phyloP scores from a whole-genome alignment of 2,329 filamentous ascomycete species.

The Alternaria rosae region DNA sequence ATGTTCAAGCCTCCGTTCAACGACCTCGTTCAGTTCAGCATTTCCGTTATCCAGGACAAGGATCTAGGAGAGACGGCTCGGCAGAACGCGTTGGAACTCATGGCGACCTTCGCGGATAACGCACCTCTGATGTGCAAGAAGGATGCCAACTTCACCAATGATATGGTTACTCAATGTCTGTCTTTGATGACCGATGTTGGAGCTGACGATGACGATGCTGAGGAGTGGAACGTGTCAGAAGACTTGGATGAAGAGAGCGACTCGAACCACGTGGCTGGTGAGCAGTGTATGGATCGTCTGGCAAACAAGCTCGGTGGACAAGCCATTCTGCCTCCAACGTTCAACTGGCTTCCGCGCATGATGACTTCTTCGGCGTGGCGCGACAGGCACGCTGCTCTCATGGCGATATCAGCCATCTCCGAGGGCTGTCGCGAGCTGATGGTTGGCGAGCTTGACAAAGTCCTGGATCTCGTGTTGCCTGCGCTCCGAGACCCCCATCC shows the following conservation, averaged over 20 bases:
- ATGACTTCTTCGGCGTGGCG: slow-evolving; percentile 95
- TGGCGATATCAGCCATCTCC: slow-evolving; percentile 98
- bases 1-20: slow-evolving; percentile 98
- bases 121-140: slow-evolving; percentile 94
- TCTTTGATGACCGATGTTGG: slow-evolving; percentile 98
- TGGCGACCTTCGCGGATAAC: slow-evolving; percentile 97
- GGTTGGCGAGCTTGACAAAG: slow-evolving; percentile 92
- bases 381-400: slow-evolving; percentile 93
- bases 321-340: slow-evolving; percentile 90
- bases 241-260: slow-evolving; percentile 98
- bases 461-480: slow-evolving; percentile 92
- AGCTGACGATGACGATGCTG: slow-evolving; percentile 89
- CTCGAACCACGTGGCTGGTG: slow-evolving; percentile 94
- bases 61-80: slow-evolving; percentile 88
- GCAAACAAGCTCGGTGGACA: slow-evolving; percentile 97
- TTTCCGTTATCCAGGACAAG: slow-evolving; percentile 95
- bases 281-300: slow-evolving; percentile 97
- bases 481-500: slow-evolving; percentile 89
- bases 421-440: slow-evolving; percentile 96
- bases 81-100: slow-evolving; percentile 94
- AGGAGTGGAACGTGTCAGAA: slow-evolving; percentile 91
- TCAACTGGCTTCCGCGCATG: slow-evolving; percentile 97
- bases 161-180: slow-evolving; percentile 98
- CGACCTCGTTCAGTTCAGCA: slow-evolving; percentile 89
- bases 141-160: slow-evolving; percentile 86